phyloP scores from a whole-genome alignment of 352 stramenopile species.

The Stramenopiles sp. region DNA sequence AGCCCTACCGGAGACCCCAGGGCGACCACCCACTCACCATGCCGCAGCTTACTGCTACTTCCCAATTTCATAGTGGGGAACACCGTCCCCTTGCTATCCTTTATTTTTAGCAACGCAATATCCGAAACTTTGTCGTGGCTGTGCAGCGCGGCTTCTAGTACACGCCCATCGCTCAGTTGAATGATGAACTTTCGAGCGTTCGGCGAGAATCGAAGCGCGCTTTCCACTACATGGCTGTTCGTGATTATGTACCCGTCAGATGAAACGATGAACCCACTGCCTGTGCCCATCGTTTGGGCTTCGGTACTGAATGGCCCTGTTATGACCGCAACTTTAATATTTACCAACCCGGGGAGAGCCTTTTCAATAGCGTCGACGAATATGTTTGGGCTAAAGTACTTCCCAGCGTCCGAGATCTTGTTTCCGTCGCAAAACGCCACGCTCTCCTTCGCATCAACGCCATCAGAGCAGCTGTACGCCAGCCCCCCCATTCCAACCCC shows the following conservation, averaged over 20 bases:
- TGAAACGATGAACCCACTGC: constrained; percentile 72
- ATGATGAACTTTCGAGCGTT: constrained; percentile 38
- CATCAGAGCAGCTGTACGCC: too few relatives aligned
- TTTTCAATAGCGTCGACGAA: constrained; percentile 65
- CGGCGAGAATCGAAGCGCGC: too few relatives aligned
- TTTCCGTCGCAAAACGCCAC: too few relatives aligned
- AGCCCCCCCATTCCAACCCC: too few relatives aligned
- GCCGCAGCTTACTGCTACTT: constrained; percentile 36
- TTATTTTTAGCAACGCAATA: constrained; percentile 64
- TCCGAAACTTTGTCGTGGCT: constrained; percentile 61
- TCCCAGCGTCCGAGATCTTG: too few relatives aligned
- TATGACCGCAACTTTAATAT: constrained; percentile 55
- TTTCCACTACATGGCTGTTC: constrained; percentile 69
- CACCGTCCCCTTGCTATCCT: constrained; percentile 28
- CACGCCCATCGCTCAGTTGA: constrained; percentile 54
- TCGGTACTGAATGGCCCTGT: not conserved
- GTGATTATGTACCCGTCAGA: constrained; percentile 62
- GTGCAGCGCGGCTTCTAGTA: constrained; percentile 46
- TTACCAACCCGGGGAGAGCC: constrained; percentile 59
- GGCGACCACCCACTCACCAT: constrained; percentile 71
- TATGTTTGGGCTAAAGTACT: too few relatives aligned
- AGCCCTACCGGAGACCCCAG: constrained; percentile 67
- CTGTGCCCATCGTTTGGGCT: constrained; percentile 34
- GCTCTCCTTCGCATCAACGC: too few relatives aligned
- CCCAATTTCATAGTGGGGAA: constrained; percentile 48